Percentiles rank a stretch among this genome's conserved stretches.
Evolutionary conservation across 1,284 basidiomycete species (phyloP).

Genomic region (Irpex sp.): DNA sequence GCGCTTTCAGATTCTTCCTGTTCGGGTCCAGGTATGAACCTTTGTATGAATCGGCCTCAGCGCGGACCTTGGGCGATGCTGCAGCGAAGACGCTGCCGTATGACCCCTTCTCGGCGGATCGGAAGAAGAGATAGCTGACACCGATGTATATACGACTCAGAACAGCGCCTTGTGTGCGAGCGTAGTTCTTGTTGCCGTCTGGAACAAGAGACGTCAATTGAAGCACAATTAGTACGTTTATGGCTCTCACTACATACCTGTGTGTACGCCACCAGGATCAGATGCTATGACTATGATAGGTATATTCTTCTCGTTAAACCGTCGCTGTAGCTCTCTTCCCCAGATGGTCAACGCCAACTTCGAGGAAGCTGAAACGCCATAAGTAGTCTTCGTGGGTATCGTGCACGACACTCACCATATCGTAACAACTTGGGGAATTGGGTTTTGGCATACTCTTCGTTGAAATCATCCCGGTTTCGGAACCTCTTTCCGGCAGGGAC

Average conservation of each 20-base stretch:
- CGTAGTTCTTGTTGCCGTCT: slow-evolving; percentile 4
- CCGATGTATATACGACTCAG: slow-evolving; percentile 10
- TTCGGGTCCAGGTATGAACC: slow-evolving; percentile 42
- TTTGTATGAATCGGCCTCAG: slow-evolving; percentile 38
- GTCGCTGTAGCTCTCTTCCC: slow-evolving; percentile 27
- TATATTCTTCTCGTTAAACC: slow-evolving; percentile 22
- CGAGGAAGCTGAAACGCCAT: slow-evolving; percentile 28
- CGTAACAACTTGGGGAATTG: slow-evolving; percentile 26
- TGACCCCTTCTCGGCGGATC: slow-evolving; percentile 30
- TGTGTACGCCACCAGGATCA: slow-evolving; percentile 40
- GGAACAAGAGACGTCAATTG: slow-evolving; percentile 7
- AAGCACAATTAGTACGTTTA: too few relatives aligned
- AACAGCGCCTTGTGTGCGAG: background rate
- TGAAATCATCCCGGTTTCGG: slow-evolving; percentile 36
- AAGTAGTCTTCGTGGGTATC: background rate
- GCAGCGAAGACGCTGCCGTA: slow-evolving; percentile 46
- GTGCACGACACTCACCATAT: slow-evolving; percentile 25
- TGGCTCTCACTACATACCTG: slow-evolving; percentile 22
- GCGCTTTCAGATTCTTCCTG: slow-evolving; percentile 28
- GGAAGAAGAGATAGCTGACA: slow-evolving; percentile 9
- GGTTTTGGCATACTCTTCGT: slow-evolving; percentile 30
- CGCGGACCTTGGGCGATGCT: slow-evolving; percentile 31
- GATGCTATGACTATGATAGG: slow-evolving; percentile 31
- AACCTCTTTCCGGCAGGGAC: slow-evolving; percentile 24
- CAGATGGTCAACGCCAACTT: slow-evolving; percentile 32